phyloP scores from a whole-genome alignment of 371 early-diverging fungal genomes.

The Mortierella polycephala region DNA sequence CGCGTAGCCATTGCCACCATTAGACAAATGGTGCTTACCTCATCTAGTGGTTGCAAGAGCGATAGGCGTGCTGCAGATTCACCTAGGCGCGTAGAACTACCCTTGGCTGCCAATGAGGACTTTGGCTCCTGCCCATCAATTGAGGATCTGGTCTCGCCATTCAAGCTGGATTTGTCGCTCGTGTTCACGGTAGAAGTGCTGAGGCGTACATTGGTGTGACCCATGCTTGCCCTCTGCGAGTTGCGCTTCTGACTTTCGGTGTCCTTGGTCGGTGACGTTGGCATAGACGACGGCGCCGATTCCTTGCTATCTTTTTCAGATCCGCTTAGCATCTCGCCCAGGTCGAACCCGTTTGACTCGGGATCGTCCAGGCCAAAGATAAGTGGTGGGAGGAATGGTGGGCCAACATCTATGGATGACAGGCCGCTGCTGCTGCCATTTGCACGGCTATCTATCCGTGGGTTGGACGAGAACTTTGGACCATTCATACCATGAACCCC shows the following conservation, averaged over 20 bases:
- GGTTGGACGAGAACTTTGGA: neutral
- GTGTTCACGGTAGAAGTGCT: constrained; percentile 27
- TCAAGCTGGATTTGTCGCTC: constrained; percentile 12
- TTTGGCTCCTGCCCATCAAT: constrained; percentile 7
- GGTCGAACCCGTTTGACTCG: constrained; percentile 30
- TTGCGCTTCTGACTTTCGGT: constrained; percentile 26
- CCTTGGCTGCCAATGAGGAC: neutral
- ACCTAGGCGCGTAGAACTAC: no score
- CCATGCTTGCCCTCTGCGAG: constrained; percentile 29
- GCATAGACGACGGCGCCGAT: constrained; percentile 6
- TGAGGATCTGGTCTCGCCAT: constrained; percentile 7
- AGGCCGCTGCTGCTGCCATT: constrained; percentile 7
- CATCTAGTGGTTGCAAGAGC: no score
- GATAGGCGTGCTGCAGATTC: no score
- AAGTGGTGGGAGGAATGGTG: constrained; percentile 48
- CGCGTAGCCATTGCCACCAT: no score
- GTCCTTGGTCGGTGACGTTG: constrained; percentile 22
- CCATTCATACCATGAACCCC: constrained; percentile 7
- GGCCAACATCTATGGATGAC: constrained; percentile 28
- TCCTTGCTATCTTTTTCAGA: constrained; percentile 15
- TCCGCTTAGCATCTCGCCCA: constrained; percentile 32
- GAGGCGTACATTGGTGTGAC: constrained; percentile 24
- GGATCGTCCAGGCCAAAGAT: constrained; percentile 37
- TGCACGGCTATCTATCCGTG: constrained; percentile 23
- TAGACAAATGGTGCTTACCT: no score